A percentile compares a stretch with the other conserved stretches of the same genome.
These are phyloP conservation scores for Piedraia hortae DNA, from an alignment of 2,329 filamentous ascomycete genomes.

Conservation along the genomic window DNA sequence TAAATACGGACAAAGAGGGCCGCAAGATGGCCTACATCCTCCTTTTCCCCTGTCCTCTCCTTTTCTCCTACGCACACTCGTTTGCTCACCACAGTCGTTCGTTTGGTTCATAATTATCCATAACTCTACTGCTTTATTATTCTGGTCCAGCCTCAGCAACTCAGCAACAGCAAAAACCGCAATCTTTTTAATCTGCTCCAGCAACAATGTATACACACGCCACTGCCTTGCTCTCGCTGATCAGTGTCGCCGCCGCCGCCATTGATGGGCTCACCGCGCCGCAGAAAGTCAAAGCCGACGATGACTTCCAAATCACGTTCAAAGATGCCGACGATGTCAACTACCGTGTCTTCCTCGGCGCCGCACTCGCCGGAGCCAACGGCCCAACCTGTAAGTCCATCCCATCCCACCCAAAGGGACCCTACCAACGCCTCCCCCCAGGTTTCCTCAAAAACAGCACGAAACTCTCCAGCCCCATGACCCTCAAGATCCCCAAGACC, in stretches of 20 bases:
- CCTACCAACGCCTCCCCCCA: slow-evolving; percentile 1
- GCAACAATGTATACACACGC: too few species aligned
- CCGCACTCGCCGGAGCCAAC: slow-evolving; percentile 9
- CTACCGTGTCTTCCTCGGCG: slow-evolving; percentile 13
- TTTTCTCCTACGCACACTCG: too few species aligned
- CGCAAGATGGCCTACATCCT: too few species aligned
- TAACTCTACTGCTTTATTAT: too few species aligned
- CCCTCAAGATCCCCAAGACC: slow-evolving; percentile 10
- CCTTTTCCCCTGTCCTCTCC: too few species aligned
- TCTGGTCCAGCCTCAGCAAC: too few species aligned
- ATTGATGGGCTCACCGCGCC: slow-evolving; percentile 8
- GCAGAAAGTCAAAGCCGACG: slow-evolving; percentile 5
- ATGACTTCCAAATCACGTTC: slow-evolving; percentile 12
- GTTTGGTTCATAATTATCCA: too few species aligned
- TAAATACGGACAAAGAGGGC: too few species aligned
- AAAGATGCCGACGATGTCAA: slow-evolving; percentile 6
- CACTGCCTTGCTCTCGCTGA: too few species aligned
- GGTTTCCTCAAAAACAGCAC: slow-evolving; percentile 13
- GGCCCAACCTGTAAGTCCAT: slow-evolving; percentile 9
- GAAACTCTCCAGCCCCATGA: slow-evolving; percentile 7
- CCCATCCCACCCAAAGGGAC: not conserved
- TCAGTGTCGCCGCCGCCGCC: slow-evolving; percentile 3
- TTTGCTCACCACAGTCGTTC: too few species aligned
- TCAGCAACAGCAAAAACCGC: too few species aligned
- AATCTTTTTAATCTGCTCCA: too few species aligned